phyloP scores from a whole-genome alignment of 371 early-diverging fungal genomes.

The Zancudomyces culisetae region DNA sequence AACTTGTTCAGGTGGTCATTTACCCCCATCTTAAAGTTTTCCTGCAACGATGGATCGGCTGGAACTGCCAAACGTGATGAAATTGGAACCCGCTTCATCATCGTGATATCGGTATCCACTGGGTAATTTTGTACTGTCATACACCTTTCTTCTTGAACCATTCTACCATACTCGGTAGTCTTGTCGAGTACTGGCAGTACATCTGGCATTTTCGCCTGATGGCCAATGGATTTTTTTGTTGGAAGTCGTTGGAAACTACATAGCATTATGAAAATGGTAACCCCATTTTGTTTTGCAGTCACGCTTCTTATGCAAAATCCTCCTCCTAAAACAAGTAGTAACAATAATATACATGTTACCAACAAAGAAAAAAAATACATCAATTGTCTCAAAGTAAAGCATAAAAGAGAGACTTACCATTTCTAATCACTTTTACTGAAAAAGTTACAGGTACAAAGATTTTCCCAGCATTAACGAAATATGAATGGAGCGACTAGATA shows the following conservation, averaged over 20 bases:
- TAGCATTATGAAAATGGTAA: conserved; percentile 27
- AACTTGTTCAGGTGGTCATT: neutral
- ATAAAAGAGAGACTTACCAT: too few relatives aligned
- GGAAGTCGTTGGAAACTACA: conserved; percentile 26
- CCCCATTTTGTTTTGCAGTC: conserved; percentile 30
- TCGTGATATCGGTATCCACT: neutral
- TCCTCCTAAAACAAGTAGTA: neutral
- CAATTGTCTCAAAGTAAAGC: too few relatives aligned
- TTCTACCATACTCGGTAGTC: neutral
- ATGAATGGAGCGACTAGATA: neutral
- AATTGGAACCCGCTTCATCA: neutral
- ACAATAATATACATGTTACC: too few relatives aligned
- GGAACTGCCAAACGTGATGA: neutral
- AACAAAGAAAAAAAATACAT: too few relatives aligned
- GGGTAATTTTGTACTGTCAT: neutral
- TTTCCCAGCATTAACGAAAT: neutral
- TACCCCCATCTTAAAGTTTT: neutral
- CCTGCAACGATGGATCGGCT: neutral
- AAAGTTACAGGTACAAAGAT: neutral
- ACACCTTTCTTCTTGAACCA: neutral
- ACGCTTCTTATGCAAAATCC: conserved; percentile 30
- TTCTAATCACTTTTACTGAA: neutral
- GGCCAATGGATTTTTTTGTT: neutral
- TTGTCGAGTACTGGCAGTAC: neutral
- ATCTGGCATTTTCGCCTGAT: neutral